These are phyloP conservation scores for Ustanciosporium gigantosporum DNA, from an alignment of 1,284 basidiomycete genomes.

Conservation along the genomic window DNA sequence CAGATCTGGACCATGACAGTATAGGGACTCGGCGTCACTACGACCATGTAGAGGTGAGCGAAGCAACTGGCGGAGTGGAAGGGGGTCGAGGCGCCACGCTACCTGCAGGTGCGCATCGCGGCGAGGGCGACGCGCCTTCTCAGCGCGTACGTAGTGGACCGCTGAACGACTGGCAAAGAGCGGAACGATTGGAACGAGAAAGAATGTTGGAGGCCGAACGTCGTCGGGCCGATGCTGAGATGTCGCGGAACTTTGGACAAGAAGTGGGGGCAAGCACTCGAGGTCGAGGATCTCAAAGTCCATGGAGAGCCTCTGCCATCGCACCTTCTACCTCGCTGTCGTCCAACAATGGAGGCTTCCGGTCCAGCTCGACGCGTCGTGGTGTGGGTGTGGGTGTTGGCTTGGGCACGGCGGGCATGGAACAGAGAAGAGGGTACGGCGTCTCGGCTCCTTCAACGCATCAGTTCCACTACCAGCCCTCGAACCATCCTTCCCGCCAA, in stretches of 20 bases:
- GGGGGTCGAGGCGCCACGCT: conserved; percentile 28
- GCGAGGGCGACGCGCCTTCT: conserved; percentile 5
- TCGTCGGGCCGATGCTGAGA: conserved; percentile 34
- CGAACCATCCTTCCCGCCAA: neutral
- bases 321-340: neutral
- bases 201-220: conserved; percentile 31
- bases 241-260: conserved; percentile 43
- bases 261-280: conserved; percentile 34
- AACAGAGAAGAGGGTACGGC: conserved; percentile 14
- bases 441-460: conserved; percentile 16
- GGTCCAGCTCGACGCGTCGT: conserved; percentile 13
- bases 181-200: conserved; percentile 24
- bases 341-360: conserved; percentile 1
- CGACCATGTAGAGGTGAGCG: neutral
- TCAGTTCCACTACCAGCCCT: conserved; percentile 29
- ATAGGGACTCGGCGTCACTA: neutral
- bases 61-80: conserved; percentile 11
- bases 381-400: neutral
- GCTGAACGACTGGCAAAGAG: conserved; percentile 15
- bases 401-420: neutral
- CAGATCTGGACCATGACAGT: neutral
- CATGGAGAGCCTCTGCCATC: conserved; percentile 13
- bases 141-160: neutral
- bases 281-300: conserved; percentile 31
- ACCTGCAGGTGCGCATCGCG: conserved; percentile 20